Percentiles rank a stretch among this genome's conserved stretches.
These are phyloP conservation scores for Pelargonium nanum DNA, from an alignment of 345 rosid species.

Conservation along the genomic window DNA sequence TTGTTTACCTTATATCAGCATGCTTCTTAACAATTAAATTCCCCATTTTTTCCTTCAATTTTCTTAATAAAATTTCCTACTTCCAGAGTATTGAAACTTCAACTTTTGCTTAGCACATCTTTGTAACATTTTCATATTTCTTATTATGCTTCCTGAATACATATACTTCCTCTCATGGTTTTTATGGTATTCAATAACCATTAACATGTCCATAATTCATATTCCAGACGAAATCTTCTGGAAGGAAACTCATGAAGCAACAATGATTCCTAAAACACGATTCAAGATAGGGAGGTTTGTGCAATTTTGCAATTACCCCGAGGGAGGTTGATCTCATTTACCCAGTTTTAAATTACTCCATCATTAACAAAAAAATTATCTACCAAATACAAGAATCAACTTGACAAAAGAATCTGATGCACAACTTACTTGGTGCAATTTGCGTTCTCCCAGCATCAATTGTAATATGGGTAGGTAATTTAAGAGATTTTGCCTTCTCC, in stretches of 20 bases:
- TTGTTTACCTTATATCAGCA: not conserved
- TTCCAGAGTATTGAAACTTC: too few relatives aligned
- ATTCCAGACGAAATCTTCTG: not conserved
- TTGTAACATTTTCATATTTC: not conserved
- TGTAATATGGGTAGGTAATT: conserved; percentile 87
- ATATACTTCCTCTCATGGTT: not conserved
- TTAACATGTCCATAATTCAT: not conserved
- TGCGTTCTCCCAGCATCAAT: conserved; percentile 98
- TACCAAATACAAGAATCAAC: not conserved
- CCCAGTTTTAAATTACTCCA: not conserved
- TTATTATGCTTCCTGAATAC: not conserved
- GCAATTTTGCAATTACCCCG: not conserved
- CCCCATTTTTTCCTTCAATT: not conserved
- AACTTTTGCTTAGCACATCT: not conserved
- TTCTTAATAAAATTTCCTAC: not conserved
- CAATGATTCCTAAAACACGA: not conserved
- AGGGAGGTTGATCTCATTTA: not conserved
- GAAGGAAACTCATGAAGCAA: not conserved
- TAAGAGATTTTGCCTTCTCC: conserved; percentile 83
- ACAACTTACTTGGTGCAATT: conserved; percentile 92
- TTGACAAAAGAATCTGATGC: conserved; percentile 1
- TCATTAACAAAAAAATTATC: not conserved
- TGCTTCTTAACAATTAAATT: not conserved
- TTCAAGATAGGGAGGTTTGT: not conserved
- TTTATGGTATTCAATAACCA: not conserved